Conservation (phyloP, 2,329 filamentous ascomycete genomes). For the Ceratocystis papillata region DNA sequence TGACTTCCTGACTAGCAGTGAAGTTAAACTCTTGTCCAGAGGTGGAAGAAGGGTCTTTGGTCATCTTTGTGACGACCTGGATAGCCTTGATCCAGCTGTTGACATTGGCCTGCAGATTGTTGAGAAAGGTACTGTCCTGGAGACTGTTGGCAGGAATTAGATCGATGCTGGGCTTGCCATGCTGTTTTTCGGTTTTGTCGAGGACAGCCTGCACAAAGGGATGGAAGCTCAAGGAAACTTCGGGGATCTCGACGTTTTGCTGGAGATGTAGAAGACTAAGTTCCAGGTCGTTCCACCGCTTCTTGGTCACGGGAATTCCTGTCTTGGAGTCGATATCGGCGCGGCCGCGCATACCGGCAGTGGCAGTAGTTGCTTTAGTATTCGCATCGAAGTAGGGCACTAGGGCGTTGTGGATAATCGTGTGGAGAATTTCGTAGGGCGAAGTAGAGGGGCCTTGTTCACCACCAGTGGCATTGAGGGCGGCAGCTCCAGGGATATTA, state of each 20-base stretch:
- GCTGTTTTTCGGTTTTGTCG: slow-evolving; percentile 59
- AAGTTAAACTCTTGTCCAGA: slow-evolving; percentile 40
- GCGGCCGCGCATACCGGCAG: slow-evolving; percentile 56
- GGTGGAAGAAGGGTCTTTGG: slow-evolving; percentile 62
- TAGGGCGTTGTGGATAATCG: slow-evolving; percentile 79
- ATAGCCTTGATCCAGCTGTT: slow-evolving; percentile 99
- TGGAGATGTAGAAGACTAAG: slow-evolving; percentile 82
- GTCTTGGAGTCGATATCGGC: slow-evolving; percentile 84
- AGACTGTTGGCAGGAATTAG: slow-evolving; percentile 65
- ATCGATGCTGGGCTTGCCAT: slow-evolving; percentile 62
- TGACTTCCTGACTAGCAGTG: slow-evolving; percentile 93
- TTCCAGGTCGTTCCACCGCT: slow-evolving; percentile 89
- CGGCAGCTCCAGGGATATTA: slow-evolving; percentile 74
- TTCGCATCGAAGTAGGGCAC: slow-evolving; percentile 97
- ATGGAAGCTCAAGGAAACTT: slow-evolving; percentile 77
- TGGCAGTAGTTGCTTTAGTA: slow-evolving; percentile 62
- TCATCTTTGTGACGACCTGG: slow-evolving; percentile 88
- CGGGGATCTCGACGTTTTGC: slow-evolving; percentile 96
- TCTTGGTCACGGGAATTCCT: slow-evolving; percentile 93
- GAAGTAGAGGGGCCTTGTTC: slow-evolving; percentile 65
- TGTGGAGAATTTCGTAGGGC: slow-evolving; percentile 85
- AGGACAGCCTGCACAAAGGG: slow-evolving; percentile 77
- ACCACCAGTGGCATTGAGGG: slow-evolving; percentile 53
- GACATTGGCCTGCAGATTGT: slow-evolving; percentile 83
- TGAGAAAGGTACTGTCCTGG: slow-evolving; percentile 82